Evolutionary conservation across 371 early-diverging fungal species (phyloP).

Genomic region (Cokeromyces recurvatus): DNA sequence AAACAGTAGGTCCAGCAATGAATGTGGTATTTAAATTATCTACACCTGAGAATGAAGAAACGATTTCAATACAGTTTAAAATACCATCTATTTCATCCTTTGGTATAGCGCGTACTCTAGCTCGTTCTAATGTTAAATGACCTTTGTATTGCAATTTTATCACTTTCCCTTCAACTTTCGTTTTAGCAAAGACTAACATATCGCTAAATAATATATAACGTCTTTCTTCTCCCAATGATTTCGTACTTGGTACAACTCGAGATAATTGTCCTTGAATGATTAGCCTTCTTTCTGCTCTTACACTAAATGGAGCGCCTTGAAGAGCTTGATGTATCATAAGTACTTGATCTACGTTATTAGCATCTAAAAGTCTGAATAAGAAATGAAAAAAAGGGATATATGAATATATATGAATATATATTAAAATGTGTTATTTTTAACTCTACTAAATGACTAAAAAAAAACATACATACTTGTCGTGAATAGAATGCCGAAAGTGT

Average conservation of each 20-base stretch:
- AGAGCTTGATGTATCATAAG: constrained; percentile 38
- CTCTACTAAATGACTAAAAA: too few relatives aligned
- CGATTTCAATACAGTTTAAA: constrained; percentile 34
- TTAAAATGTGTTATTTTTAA: too few relatives aligned
- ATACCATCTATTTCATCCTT: constrained; percentile 31
- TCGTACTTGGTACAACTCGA: constrained; percentile 16
- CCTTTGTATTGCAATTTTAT: constrained; percentile 39
- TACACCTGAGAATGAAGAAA: constrained; percentile 32
- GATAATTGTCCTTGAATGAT: constrained; percentile 30
- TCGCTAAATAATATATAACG: constrained; percentile 39
- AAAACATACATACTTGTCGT: constrained; percentile 39
- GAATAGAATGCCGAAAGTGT: constrained; percentile 18
- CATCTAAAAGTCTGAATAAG: constrained; percentile 26
- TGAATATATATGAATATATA: too few relatives aligned
- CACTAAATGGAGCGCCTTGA: constrained; percentile 31
- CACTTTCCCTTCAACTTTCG: constrained; percentile 19
- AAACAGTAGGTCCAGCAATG: constrained; percentile 26
- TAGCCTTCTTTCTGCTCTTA: constrained; percentile 33
- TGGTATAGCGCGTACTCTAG: constrained; percentile 24
- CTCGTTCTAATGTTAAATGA: constrained; percentile 30
- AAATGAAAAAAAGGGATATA: neutral
- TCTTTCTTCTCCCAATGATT: constrained; percentile 34
- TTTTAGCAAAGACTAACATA: constrained; percentile 31
- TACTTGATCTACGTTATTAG: constrained; percentile 41
- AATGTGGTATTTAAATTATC: constrained; percentile 38